phyloP scores from a whole-genome alignment of 2,329 filamentous ascomycete genomes.

The Paracamarosporium sp. region DNA sequence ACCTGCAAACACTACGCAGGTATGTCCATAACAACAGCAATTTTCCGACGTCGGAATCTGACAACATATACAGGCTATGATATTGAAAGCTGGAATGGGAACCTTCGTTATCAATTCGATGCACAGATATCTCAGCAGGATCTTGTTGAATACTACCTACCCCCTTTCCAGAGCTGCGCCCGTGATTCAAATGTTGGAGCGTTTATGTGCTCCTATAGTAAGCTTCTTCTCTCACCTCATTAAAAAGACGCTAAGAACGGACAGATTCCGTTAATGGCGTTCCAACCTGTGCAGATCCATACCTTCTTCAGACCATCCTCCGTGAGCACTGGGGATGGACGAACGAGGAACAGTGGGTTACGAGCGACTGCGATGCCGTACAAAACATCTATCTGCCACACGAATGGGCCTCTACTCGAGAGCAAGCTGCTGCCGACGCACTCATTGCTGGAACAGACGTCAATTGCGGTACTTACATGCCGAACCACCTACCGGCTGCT shows the following conservation, averaged over 20 bases:
- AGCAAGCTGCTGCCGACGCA: conserved; percentile 34
- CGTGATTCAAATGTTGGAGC: conserved; percentile 54
- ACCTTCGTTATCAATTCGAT: conserved; percentile 58
- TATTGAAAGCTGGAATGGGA: conserved; percentile 41
- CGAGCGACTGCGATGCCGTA: conserved; percentile 70
- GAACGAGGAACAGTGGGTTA: conserved; percentile 66
- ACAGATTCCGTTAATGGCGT: conserved; percentile 67
- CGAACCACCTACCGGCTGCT: conserved; percentile 24
- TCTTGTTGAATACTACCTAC: conserved; percentile 71
- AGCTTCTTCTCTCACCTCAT: neutral
- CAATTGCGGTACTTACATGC: conserved; percentile 32
- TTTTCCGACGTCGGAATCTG: neutral
- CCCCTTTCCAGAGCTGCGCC: conserved; percentile 64
- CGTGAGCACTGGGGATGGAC: conserved; percentile 69
- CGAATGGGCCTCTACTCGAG: conserved; percentile 38
- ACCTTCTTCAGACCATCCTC: conserved; percentile 68
- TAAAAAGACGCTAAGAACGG: conserved; percentile 43
- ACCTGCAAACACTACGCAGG: conserved; percentile 50
- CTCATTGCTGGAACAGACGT: conserved; percentile 33
- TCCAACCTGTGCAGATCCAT: conserved; percentile 68
- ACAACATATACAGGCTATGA: conserved; percentile 21
- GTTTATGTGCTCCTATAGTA: conserved; percentile 62
- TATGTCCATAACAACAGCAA: neutral
- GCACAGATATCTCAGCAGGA: conserved; percentile 67
- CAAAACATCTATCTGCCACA: conserved; percentile 64